Evolutionary conservation across 345 rosid species (phyloP), one percentile per base, ranked within the genome.

Genomic region (Camelina neglecta): DNA sequence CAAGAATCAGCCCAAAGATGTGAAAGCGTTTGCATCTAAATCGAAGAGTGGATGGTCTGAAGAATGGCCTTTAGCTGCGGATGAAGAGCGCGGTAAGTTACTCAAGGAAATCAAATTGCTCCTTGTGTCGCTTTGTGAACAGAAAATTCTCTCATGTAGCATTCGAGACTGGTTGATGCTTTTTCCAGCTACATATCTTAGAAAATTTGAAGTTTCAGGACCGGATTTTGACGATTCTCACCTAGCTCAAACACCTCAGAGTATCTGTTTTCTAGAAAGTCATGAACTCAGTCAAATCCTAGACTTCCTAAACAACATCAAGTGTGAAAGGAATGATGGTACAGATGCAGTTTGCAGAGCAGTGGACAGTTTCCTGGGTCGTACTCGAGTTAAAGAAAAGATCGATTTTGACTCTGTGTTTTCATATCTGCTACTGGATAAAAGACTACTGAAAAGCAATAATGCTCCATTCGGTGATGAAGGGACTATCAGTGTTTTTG

Each of bases 401-500:
- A 67, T 75, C 35, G 57, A 58, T 35, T n/a, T 74, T 23, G 67
- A 74, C 33, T 0, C 5, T 8, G 7, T 49, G 41, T 45, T 35
- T 66, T 74, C 67, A 4, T 59, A 1, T 60, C 31, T 74, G 33
- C 78, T 74, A 48, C 53, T 65, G 11, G 78, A 74, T 65, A 74
- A 2, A 24, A 58, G 72, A 58, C 66, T 74, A 16, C 33, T 74
- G 42, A 36, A 48, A 66, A 6, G 13, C 2, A 26, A 38, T 16
- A 5, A 2, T 36, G 1, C 0, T 64, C 7, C 35, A 11, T 18
- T 29, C 0, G 60, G 50, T 39, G 79, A 68, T 67, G 62, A 61
- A 39, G 61, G 56, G 38, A 6, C 26, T 15, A 60, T 75, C 29
- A 39, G 18, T 12, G 31, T 60, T 23, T 16, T 4, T 29, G 23